Evolutionary conservation across 1,139 yeast genomes (phyloP), one percentile per base, ranked within the genome.

Genomic region (Tardiomyces depauwii): DNA sequence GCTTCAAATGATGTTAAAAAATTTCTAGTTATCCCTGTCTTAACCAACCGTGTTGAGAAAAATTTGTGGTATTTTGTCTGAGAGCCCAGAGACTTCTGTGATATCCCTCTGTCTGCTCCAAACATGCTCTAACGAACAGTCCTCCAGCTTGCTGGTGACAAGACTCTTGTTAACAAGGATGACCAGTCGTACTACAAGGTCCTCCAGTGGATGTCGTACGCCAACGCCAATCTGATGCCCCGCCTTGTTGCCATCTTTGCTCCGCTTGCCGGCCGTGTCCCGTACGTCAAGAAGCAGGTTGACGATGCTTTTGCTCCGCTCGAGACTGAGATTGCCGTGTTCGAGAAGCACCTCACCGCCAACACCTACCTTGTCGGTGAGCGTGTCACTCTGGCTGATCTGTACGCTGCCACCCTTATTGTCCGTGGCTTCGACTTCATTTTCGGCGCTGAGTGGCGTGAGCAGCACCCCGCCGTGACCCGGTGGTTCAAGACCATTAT

Each of bases 311-410:
- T 55, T 42, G 74, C 57, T 33, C 59, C 61, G 46, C 56, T 76
- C 45, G 75, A 71, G 46, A 67, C 72, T 52, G 61, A 65, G 48
- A 43, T 58, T 38, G 50, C 39, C 13, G 40, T 54, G 39, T 42
- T 59, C 43, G 65, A 65, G 53, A 47, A 54, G 46, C 57, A 58
- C 51, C 77, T 91, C 62, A 64, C 72, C 54, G 76, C 79, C 62
- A 77, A 75, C 80, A 87, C 96, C 53, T 91, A 76, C 75, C 78
- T 91, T 65, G 96, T 82, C 60, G 93, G 95, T 64, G 96, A 89
- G 74, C 78, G 91, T 72, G 62, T 85, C 61, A 73, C 96, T 47
- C 65, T 82, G 54, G 97, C 96, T 62, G 98, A 91, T 71, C 65
- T 86, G 59, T 75, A 76, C 61, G 69, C 74, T 57, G 89, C 83